Conservation (phyloP, 1,139 yeast species). For the Diutina mesorugosa region DNA sequence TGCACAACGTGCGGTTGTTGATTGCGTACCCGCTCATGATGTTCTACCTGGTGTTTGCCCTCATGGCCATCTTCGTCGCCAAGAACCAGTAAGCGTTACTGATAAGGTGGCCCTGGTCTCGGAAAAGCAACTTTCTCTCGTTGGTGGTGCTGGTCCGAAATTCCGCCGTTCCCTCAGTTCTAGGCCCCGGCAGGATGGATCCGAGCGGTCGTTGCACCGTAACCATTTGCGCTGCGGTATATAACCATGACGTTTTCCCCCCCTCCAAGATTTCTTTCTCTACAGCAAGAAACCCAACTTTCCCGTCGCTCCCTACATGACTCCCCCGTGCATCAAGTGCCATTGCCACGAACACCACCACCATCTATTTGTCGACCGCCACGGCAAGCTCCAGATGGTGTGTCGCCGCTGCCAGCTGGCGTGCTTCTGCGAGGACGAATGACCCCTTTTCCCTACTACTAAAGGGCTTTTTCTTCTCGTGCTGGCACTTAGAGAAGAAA, state of each 20-base stretch:
- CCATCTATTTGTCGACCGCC: not conserved
- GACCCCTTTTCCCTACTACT: not conserved
- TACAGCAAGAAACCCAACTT: not conserved
- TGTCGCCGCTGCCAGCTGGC: not conserved
- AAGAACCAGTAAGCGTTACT: not conserved
- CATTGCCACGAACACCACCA: not conserved
- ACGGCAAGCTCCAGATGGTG: not conserved
- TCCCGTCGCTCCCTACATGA: not conserved
- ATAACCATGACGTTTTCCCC: not conserved
- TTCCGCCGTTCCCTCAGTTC: not conserved
- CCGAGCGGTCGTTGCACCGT: not conserved
- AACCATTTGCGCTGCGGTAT: not conserved
- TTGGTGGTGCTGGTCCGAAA: no score
- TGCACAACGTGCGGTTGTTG: constrained; percentile 76
- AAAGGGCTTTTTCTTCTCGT: not conserved
- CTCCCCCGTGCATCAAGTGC: not conserved
- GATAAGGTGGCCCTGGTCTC: not conserved
- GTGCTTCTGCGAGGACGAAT: not conserved
- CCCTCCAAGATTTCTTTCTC: not conserved
- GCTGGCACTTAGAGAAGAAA: not conserved
- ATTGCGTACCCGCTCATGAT: constrained; percentile 90
- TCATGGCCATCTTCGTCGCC: constrained; percentile 88
- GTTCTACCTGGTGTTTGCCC: constrained; percentile 88
- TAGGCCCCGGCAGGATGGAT: not conserved
- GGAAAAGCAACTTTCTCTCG: no score